A percentile compares a stretch with the other conserved stretches of the same genome.
These are phyloP conservation scores for Erigeron philadelphicus DNA, from an alignment of 140 eudicot species.

Conservation along the genomic window DNA sequence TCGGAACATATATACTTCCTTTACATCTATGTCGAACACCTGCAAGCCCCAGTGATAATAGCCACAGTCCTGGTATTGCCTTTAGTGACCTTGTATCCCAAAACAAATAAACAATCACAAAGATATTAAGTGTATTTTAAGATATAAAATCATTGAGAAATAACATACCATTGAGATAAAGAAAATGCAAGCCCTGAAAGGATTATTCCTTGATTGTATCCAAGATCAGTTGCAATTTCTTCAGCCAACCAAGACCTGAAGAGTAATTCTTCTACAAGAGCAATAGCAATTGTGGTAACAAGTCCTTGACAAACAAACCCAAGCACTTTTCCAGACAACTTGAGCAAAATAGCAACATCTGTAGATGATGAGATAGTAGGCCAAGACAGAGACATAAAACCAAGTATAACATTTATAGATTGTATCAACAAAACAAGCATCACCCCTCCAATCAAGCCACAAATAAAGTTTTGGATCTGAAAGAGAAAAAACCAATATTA, in stretches of 20 bases:
- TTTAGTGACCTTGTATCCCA: constrained; percentile 47
- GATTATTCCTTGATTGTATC: constrained; percentile 64
- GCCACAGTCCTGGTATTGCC: constrained; percentile 84
- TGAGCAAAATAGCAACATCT: constrained; percentile 37
- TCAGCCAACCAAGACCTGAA: constrained; percentile 86
- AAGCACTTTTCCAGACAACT: constrained; percentile 16
- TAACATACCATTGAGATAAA: constrained; percentile 63
- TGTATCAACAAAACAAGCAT: constrained; percentile 55
- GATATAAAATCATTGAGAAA: too few relatives aligned
- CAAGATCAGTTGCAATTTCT: constrained; percentile 76
- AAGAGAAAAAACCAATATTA: constrained; percentile 8
- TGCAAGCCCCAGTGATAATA: constrained; percentile 61
- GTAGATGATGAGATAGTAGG: constrained; percentile 46
- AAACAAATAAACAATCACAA: constrained; percentile 30
- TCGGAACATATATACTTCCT: constrained; percentile 76
- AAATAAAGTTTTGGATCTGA: constrained; percentile 51
- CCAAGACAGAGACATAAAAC: constrained; percentile 50
- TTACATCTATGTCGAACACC: constrained; percentile 57
- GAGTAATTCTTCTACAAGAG: constrained; percentile 71
- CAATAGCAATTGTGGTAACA: constrained; percentile 53
- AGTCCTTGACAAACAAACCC: constrained; percentile 42
- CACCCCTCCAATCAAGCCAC: constrained; percentile 68
- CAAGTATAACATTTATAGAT: constrained; percentile 45
- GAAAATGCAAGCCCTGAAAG: constrained; percentile 81
- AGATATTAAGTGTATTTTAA: constrained; percentile 24